Conservation (phyloP, 495 filamentous ascomycete genomes). For the Staphylotrichum longicolle region DNA sequence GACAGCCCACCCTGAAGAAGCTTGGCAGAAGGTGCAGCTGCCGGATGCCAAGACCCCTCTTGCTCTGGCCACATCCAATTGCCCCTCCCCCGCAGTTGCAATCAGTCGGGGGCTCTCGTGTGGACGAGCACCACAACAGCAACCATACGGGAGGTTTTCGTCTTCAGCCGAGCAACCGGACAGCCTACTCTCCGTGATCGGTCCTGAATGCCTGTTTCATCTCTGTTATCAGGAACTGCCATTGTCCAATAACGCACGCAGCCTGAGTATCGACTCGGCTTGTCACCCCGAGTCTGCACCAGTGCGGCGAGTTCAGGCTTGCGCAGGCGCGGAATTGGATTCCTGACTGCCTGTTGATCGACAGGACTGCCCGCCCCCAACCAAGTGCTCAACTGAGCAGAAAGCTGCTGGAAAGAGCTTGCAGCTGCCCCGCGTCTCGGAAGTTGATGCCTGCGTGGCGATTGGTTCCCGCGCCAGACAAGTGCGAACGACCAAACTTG, state of each 20-base stretch:
- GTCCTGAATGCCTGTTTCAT: not conserved
- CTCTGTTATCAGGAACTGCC: constrained; percentile 10
- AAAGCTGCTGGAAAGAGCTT: not conserved
- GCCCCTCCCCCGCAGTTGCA: constrained; percentile 16
- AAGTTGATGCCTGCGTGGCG: not conserved
- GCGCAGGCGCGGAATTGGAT: not conserved
- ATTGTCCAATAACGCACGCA: constrained; percentile 11
- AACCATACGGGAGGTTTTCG: constrained; percentile 8
- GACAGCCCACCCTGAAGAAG: not conserved
- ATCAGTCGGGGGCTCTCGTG: no score
- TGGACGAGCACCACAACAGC: no score
- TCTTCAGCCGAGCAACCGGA: constrained; percentile 7
- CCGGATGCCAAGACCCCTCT: constrained; percentile 3
- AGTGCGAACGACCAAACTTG: no score
- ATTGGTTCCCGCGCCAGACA: no score
- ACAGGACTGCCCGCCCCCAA: not conserved
- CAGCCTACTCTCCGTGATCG: not conserved
- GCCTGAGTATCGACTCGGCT: not conserved
- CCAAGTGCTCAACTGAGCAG: constrained; percentile 15
- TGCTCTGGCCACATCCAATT: no score
- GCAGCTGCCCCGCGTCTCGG: constrained; percentile 4
- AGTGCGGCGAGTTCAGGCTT: not conserved
- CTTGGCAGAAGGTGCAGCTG: not conserved
- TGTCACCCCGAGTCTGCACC: not conserved
- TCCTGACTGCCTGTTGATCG: not conserved